Base-by-base conservation (phyloP, 768 basidiomycete genomes). In the Lactarius akahatsu region DNA sequence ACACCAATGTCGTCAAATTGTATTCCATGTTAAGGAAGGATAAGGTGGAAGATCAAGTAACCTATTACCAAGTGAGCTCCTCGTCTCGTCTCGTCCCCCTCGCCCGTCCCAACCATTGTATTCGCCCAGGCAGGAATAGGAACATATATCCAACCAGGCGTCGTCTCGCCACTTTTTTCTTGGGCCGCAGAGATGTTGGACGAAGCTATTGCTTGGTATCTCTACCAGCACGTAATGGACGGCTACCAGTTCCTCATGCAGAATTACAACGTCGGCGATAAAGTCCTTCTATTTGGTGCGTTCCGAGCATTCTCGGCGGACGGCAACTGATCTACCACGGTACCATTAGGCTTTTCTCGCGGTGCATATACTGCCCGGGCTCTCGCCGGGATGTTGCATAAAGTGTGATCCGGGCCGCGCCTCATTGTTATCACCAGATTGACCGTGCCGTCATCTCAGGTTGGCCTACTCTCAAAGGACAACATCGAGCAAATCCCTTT, bases 161-260 rank as follows among this genome's bases (percentile, higher is more conserved):
- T 84, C n/a, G 86, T 91, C 26, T 82, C 84, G 0, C 88, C 89
- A 0, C 1, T 86, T 8, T 86, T 85, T 66, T 73, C 78, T 57
- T 83, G 85, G 83, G 69, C 77, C 0, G 90, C 89, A 7, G 85
- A 85, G 71, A 71, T 87, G 4, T 62, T 88, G 47, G 92, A 93
- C 70, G 75, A 83, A 59, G 91, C 88, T 0, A 76, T 91, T 65
- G 92, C 91, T 26, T 91, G 89, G 90, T 91, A 88, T 71, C 78
- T 92, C 50, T 85, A 86, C 61, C 81, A 73, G 1, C 90, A 92
- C 75, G 87, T 92, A 28, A 83, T 86, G 76, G 87, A 83, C 10
- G 92, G 92, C 0, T 94, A 93, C 75, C 79, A 77, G 67, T 93
- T 87, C 74, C 76, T 93, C 61, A 92, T 93, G 91, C 81, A 88